Evolutionary conservation across 306 rosid genomes (phyloP).

Genomic region (Quercus glauca): DNA sequence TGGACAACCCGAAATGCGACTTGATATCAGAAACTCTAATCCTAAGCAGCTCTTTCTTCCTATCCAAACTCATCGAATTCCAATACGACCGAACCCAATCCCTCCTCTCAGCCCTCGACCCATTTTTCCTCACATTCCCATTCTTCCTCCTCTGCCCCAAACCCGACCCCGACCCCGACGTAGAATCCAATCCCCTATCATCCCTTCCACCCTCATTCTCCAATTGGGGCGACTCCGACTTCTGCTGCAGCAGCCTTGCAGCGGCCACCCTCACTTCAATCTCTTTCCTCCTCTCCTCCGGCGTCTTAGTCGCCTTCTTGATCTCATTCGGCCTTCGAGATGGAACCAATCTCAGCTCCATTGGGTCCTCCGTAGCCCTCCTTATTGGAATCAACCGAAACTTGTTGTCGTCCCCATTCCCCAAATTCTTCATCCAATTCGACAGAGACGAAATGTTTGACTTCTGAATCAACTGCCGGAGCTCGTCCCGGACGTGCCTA

Average conservation of each 20-base stretch:
- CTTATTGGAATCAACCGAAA: conserved; percentile 77
- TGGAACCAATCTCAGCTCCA: conserved; percentile 82
- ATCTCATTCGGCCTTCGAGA: conserved; percentile 93
- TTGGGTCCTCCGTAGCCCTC: conserved; percentile 82
- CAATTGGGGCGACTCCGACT: conserved; percentile 47
- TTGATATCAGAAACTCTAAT: conserved; percentile 59
- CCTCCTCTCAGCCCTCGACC: conserved; percentile 66
- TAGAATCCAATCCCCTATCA: conserved; percentile 54
- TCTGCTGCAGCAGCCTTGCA: conserved; percentile 90
- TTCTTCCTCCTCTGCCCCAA: conserved; percentile 60
- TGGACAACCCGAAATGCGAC: conserved; percentile 60
- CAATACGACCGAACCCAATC: conserved; percentile 70
- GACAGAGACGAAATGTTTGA: conserved; percentile 75
- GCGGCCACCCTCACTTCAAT: conserved; percentile 97
- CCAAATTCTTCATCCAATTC: conserved; percentile 87
- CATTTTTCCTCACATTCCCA: conserved; percentile 51
- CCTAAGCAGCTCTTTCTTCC: conserved; percentile 73
- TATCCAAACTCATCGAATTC: conserved; percentile 60
- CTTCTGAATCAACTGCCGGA: conserved; percentile 85
- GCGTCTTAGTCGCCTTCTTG: conserved; percentile 87
- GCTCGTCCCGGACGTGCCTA: conserved; percentile 68
- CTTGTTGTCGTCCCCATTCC: conserved; percentile 84
- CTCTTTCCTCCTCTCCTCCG: conserved; percentile 87
- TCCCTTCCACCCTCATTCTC: conserved; percentile 56
- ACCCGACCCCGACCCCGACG: conserved; percentile 54